Percentiles rank a stretch among this genome's conserved stretches.
These are phyloP conservation scores for Tieghemostelium lacteum DNA, from an alignment of 78 protist species.

Conservation along the genomic window DNA sequence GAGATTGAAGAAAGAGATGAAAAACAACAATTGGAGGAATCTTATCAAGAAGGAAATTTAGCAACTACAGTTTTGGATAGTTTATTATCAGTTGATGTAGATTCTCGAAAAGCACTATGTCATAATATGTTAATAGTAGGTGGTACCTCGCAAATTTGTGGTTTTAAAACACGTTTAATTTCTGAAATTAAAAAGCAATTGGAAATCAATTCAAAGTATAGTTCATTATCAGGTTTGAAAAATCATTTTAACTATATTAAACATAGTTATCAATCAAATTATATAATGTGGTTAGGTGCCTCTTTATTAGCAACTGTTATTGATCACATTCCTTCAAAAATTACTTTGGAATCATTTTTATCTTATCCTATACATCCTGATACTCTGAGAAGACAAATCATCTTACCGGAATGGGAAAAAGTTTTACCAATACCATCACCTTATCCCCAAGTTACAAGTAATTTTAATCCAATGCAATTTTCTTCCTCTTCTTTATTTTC, in stretches of 20 bases:
- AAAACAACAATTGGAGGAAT: not conserved
- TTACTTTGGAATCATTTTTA: not conserved
- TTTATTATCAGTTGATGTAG: constrained; percentile 29
- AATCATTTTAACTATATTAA: constrained; percentile 38
- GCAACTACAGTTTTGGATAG: constrained; percentile 12
- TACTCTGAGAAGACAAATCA: too few species aligned
- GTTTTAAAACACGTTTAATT: constrained; percentile 34
- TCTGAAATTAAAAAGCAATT: not conserved
- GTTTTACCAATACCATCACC: not conserved
- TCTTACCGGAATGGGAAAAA: not conserved
- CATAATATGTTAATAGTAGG: constrained; percentile 50
- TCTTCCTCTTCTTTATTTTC: constrained; percentile 16
- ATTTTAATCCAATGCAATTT: constrained; percentile 27
- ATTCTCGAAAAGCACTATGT: constrained; percentile 35
- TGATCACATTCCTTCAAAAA: not conserved
- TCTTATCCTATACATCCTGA: too few species aligned
- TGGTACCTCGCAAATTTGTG: constrained; percentile 48
- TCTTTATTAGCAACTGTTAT: constrained; percentile 15
- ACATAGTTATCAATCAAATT: constrained; percentile 50
- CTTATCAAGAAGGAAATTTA: constrained; percentile 32
- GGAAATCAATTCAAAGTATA: not conserved
- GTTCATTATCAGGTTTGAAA: not conserved
- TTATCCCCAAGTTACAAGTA: not conserved
- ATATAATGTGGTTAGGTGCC: constrained; percentile 65
- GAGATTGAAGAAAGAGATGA: not conserved